phyloP scores from a whole-genome alignment of 176 grass and related monocot genomes.

The Eleusine indica region DNA sequence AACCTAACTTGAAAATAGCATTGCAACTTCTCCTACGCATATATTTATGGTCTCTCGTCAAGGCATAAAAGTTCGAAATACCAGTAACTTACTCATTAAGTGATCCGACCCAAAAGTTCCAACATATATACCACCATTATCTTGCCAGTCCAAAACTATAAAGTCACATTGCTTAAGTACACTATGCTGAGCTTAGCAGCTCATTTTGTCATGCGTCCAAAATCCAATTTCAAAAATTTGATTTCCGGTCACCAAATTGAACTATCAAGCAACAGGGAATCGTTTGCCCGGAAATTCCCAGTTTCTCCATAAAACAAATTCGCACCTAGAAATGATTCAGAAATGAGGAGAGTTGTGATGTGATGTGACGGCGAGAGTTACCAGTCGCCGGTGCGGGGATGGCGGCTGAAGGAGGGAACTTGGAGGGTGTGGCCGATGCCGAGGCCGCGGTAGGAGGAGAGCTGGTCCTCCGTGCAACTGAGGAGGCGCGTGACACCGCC shows the following conservation, averaged over 20 bases:
- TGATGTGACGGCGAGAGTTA: conserved; percentile 45
- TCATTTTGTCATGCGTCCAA: not conserved
- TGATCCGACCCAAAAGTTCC: not conserved
- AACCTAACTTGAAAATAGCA: conserved; percentile 14
- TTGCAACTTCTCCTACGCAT: not conserved
- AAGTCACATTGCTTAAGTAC: not conserved
- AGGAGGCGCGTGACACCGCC: conserved; percentile 84
- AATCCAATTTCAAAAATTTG: not conserved
- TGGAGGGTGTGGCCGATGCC: conserved; percentile 76
- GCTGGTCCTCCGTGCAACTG: conserved; percentile 74
- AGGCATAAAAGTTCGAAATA: not conserved
- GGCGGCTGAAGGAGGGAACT: conserved; percentile 85
- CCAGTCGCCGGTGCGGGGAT: conserved; percentile 94
- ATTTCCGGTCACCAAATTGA: not conserved
- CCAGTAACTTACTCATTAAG: not conserved
- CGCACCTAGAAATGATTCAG: not conserved
- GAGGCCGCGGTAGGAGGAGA: conserved; percentile 70
- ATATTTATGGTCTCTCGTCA: not conserved
- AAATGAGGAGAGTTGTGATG: not conserved
- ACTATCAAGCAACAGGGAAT: not conserved
- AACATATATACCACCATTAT: not conserved
- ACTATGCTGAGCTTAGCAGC: not conserved
- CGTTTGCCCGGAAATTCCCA: not conserved
- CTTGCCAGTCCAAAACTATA: not conserved
- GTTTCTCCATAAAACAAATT: not conserved